Percentiles rank a stretch among this genome's conserved stretches.
Evolutionary conservation across 164 flowering plant species (phyloP).

Genomic region (Platanus orientalis): DNA sequence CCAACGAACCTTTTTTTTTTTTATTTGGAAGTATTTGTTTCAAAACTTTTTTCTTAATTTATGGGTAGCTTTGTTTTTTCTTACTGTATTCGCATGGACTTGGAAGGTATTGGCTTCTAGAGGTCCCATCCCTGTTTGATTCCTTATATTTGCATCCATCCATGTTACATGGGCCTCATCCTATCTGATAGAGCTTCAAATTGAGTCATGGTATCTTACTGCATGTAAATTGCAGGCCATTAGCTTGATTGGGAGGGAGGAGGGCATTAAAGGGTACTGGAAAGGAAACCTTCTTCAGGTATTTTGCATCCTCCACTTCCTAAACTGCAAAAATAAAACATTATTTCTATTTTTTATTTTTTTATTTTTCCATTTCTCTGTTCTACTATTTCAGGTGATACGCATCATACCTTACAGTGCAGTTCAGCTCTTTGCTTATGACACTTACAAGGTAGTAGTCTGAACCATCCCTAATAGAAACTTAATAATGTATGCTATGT

Average conservation of each 20-base stretch:
- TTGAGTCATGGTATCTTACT: constrained; percentile 11
- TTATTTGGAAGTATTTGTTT: too few relatives aligned
- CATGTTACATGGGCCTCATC: neutral
- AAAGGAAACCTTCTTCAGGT: constrained; percentile 99
- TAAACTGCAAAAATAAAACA: neutral
- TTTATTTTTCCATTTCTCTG: neutral
- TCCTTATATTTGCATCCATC: too few relatives aligned
- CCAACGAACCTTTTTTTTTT: too few relatives aligned
- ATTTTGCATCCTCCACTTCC: constrained; percentile 11
- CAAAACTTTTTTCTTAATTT: too few relatives aligned
- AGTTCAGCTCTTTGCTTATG: constrained; percentile 88
- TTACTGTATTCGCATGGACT: too few relatives aligned
- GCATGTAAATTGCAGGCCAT: constrained; percentile 52
- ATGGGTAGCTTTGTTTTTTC: too few relatives aligned
- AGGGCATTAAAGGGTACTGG: constrained; percentile 95
- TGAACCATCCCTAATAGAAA: neutral
- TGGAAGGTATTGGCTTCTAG: too few relatives aligned
- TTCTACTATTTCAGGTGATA: constrained; percentile 50
- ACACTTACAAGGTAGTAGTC: constrained; percentile 66
- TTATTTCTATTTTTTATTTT: neutral
- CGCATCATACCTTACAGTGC: constrained; percentile 91
- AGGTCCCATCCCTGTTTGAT: too few relatives aligned
- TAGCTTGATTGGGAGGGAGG: constrained; percentile 65
- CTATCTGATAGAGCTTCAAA: neutral
- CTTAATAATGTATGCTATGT: neutral